Base-by-base conservation (phyloP, 805 yeast species). In the Candida tibetensis region DNA sequence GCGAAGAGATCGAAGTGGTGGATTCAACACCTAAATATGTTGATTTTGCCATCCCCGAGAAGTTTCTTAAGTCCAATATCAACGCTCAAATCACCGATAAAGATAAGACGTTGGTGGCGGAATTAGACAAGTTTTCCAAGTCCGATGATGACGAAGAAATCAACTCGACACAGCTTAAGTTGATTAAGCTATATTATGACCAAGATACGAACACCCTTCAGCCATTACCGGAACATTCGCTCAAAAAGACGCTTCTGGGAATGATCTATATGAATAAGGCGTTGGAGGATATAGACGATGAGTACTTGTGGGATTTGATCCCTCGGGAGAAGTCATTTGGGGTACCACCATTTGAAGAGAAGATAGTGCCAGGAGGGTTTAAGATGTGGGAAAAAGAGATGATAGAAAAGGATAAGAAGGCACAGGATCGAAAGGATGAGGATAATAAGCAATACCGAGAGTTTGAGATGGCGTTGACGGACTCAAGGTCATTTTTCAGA, bases 211-310 rank as follows among this genome's bases (percentile, higher is more conserved):
- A 54, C 36, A 41, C 48, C 38, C 52, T 41, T 33, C 60, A 50
- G 38, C 58, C 52, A 6, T 35, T 58, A 17, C 62, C 64, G 4
- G 69, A 62, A 34, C 74, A 69, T 40, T 58, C 70, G 4, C 52
- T 67, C 31, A 65, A 62, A 36, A 60, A 55, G 38, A 57, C 71
- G 4, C 49, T 67, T 32, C 64, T 69, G 32, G 72, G 71, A 5
- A 62, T 66, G 65, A 53, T 66, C 25, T 60, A 59, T 25, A 44
- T 63, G 36, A 66, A 65, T 39, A 62, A 64, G 1, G 52, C 52
- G 17, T 51, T 67, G 36, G 55, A 58, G 19, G 62, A 59, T 32
- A 55, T 69, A 14, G 64, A 62, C 37, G 71, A 69, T 42, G 68
- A 61, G 22, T 64, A 58, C 38, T 55, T 69, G 27, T 67, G 73